Evolutionary conservation across 2,329 filamentous ascomycete species (phyloP).

Genomic region (Microcera coccophila): DNA sequence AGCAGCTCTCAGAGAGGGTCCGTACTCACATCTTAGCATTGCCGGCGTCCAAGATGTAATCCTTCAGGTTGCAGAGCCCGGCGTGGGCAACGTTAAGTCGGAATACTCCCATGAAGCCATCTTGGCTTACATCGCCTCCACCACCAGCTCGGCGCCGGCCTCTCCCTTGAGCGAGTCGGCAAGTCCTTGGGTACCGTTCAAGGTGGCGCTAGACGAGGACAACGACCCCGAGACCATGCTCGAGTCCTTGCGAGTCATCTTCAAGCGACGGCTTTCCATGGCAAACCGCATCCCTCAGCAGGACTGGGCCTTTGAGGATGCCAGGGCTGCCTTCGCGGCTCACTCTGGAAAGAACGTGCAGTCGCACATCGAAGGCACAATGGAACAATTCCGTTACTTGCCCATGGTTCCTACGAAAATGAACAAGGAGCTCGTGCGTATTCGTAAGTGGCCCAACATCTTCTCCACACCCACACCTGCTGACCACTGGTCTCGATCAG

Average conservation of each 20-base stretch:
- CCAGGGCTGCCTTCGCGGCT: constrained; percentile 2
- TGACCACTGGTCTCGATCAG: constrained; percentile 27
- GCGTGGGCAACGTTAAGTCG: constrained; percentile 4
- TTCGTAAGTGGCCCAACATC: constrained; percentile 35
- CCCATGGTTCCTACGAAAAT: constrained; percentile 41
- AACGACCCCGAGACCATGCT: constrained; percentile 28
- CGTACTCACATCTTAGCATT: constrained; percentile 37
- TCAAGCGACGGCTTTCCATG: constrained; percentile 28
- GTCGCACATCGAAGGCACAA: constrained; percentile 23
- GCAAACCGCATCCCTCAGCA: constrained; percentile 25
- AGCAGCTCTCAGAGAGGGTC: constrained; percentile 20
- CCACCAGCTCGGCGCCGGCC: neutral
- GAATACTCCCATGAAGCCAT: constrained; percentile 5
- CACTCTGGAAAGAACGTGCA: constrained; percentile 15
- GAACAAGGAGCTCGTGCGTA: constrained; percentile 46
- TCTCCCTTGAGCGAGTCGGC: constrained; percentile 5
- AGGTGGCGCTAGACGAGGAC: constrained; percentile 23
- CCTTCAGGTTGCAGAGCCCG: constrained; percentile 28
- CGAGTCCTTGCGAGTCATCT: constrained; percentile 27
- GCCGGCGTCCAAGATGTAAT: constrained; percentile 34
- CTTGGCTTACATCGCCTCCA: constrained; percentile 3
- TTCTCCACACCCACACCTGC: too few relatives aligned
- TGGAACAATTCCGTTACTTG: constrained; percentile 38
- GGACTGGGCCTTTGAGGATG: constrained; percentile 20
- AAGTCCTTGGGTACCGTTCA: constrained; percentile 25